These are phyloP conservation scores for Sphenostylis stenocarpa DNA, from an alignment of 306 rosid species.

Conservation along the genomic window DNA sequence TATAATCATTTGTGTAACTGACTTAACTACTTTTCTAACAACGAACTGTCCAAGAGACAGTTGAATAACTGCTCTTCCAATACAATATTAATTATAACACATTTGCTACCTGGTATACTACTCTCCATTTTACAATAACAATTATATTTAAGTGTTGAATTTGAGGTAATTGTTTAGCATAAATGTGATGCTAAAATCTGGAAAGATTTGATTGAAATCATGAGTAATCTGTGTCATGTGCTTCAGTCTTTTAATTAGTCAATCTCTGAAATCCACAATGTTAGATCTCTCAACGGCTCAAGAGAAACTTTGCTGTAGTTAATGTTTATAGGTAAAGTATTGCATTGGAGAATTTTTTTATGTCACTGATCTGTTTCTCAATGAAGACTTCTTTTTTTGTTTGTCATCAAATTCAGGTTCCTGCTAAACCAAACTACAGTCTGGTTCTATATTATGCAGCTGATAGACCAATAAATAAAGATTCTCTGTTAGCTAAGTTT, in stretches of 20 bases:
- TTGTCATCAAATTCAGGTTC: slow-evolving; percentile 61
- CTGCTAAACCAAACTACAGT: slow-evolving; percentile 93
- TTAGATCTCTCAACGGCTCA: background rate
- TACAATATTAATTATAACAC: too few species aligned
- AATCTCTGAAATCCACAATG: background rate
- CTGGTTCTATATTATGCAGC: slow-evolving; percentile 85
- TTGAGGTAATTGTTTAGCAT: background rate
- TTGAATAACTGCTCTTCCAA: background rate
- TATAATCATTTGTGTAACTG: background rate
- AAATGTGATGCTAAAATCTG: background rate
- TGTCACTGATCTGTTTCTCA: slow-evolving; percentile 21
- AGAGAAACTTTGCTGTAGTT: background rate
- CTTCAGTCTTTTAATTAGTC: background rate
- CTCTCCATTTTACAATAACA: slow-evolving; percentile 9
- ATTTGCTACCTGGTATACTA: background rate
- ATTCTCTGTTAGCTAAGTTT: slow-evolving; percentile 80
- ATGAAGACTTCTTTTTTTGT: background rate
- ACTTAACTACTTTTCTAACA: too few species aligned
- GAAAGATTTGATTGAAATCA: background rate
- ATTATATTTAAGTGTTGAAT: background rate
- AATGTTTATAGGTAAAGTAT: background rate
- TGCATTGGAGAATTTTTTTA: background rate
- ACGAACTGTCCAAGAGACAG: background rate
- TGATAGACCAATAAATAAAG: slow-evolving; percentile 72
- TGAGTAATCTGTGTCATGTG: background rate